phyloP scores from a whole-genome alignment of 2,329 filamentous ascomycete species.

The Fusarium bulbicola region DNA sequence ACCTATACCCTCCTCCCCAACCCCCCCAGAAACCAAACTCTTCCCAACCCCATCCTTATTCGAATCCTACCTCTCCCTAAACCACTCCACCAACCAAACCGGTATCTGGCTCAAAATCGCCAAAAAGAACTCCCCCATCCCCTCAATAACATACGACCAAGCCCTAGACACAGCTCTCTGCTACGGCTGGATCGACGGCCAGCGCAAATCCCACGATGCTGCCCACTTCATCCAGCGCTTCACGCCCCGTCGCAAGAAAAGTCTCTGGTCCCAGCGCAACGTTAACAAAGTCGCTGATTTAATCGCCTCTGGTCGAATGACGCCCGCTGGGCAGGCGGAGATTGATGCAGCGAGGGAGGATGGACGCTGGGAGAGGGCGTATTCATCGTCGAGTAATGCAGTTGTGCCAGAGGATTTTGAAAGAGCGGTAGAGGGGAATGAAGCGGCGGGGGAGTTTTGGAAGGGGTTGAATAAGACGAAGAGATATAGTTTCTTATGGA shows the following conservation, averaged over 20 bases:
- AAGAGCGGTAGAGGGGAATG: slow-evolving; percentile 50
- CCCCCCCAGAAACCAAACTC: slow-evolving; percentile 5
- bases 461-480: slow-evolving; percentile 55
- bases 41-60: slow-evolving; percentile 24
- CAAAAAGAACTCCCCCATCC: slow-evolving; percentile 56
- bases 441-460: slow-evolving; percentile 51
- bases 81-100: slow-evolving; percentile 24
- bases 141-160: slow-evolving; percentile 58
- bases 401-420: slow-evolving; percentile 60
- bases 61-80: slow-evolving; percentile 28
- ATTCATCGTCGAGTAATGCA: slow-evolving; percentile 59
- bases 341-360: slow-evolving; percentile 65
- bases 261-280: slow-evolving; percentile 69
- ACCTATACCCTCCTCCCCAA: fast-evolving
- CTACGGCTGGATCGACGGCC: slow-evolving; percentile 71
- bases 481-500: slow-evolving; percentile 56
- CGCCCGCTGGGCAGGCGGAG: slow-evolving; percentile 55
- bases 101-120: slow-evolving; percentile 60
- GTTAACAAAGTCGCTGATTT: slow-evolving; percentile 60
- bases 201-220: slow-evolving; percentile 55
- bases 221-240: slow-evolving; percentile 64
- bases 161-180: slow-evolving; percentile 67
- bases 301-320: slow-evolving; percentile 58
- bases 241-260: slow-evolving; percentile 64
- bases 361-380: slow-evolving; percentile 67